phyloP scores from a whole-genome alignment of 2,329 filamentous ascomycete genomes.

The Monilinia aucupariae region DNA sequence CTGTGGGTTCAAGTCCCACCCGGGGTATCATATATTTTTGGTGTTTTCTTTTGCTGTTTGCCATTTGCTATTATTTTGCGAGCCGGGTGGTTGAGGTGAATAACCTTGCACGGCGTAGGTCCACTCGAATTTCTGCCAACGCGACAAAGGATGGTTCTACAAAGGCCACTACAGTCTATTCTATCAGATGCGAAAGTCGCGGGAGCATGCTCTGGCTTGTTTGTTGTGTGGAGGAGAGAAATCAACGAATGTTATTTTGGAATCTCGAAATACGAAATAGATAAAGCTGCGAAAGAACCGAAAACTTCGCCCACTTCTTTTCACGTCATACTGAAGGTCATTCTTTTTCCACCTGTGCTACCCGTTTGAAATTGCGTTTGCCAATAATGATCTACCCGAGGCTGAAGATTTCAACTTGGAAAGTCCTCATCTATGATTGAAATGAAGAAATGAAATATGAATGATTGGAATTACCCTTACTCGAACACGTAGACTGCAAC shows the following conservation, averaged over 20 bases:
- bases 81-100: not conserved
- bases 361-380: too few species aligned
- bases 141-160: not conserved
- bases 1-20: slow-evolving; percentile 19
- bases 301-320: not conserved
- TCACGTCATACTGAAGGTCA: not conserved
- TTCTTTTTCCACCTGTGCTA: not conserved
- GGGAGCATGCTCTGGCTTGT: not conserved
- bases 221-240: not conserved
- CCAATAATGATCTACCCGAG: not conserved
- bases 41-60: not conserved
- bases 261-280: not conserved
- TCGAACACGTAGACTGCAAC: not conserved
- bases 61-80: not conserved
- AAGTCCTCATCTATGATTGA: not conserved
- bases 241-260: not conserved
- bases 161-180: not conserved
- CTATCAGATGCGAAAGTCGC: not conserved
- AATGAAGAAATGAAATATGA: not conserved
- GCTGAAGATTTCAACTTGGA: not conserved
- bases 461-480: not conserved
- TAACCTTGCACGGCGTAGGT: too few species aligned
- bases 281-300: not conserved
- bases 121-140: too few species aligned
- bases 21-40: slow-evolving; percentile 4